Evolutionary conservation across 148 eudicot genomes (phyloP).

Genomic region (Rhododendron griersonianum): DNA sequence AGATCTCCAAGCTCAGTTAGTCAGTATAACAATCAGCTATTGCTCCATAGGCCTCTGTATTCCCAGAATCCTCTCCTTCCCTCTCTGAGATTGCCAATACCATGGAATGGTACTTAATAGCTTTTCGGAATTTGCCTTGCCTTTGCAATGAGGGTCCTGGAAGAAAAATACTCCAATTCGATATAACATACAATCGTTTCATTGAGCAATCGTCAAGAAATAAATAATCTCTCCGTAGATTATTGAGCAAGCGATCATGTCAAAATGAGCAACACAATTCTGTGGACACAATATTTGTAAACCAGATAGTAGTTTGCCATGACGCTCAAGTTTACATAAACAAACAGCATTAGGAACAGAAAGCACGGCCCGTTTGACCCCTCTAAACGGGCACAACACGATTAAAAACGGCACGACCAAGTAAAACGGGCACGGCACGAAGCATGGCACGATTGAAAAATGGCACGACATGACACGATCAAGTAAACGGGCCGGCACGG

Average conservation of each 20-base stretch:
- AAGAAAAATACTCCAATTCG: not conserved
- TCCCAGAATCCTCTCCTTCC: constrained; percentile 73
- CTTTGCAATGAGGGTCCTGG: constrained; percentile 94
- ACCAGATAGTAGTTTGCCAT: not conserved
- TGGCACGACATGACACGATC: no score
- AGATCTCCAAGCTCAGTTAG: constrained; percentile 87
- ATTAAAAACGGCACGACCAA: no score
- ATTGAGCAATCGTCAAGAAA: not conserved
- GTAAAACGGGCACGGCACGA: no score
- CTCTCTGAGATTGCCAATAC: constrained; percentile 71
- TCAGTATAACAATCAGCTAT: constrained; percentile 79
- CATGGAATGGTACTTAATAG: constrained; percentile 78
- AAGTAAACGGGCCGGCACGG: no score
- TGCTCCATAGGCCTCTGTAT: constrained; percentile 93
- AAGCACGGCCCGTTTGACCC: not conserved
- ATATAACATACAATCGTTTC: not conserved
- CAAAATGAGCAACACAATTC: not conserved
- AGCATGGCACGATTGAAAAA: no score
- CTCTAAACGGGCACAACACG: no score
- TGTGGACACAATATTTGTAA: not conserved
- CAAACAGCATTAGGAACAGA: not conserved
- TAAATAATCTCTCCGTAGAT: not conserved
- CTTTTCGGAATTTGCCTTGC: constrained; percentile 80
- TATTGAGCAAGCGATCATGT: not conserved
- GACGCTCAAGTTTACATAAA: not conserved